Conservation (phyloP, 2,329 filamentous ascomycete genomes). For the Beauveria scarabaeidicola region DNA sequence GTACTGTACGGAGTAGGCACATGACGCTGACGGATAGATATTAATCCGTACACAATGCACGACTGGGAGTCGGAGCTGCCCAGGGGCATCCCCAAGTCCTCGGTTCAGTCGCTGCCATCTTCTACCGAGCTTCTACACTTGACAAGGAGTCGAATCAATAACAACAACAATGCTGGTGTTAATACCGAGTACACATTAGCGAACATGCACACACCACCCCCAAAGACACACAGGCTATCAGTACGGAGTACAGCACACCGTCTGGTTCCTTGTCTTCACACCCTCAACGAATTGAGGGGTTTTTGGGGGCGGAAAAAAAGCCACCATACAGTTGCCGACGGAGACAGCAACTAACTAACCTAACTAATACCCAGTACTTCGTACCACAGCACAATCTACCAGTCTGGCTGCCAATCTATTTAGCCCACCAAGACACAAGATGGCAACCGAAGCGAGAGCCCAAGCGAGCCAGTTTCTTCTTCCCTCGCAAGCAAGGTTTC, state of each 20-base stretch:
- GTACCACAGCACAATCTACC: neutral
- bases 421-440: neutral
- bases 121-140: neutral
- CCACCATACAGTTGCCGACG: neutral
- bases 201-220: neutral
- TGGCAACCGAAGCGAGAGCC: neutral
- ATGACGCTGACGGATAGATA: too few relatives aligned
- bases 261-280: neutral
- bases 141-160: neutral
- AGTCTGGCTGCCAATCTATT: neutral
- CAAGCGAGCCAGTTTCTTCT: neutral
- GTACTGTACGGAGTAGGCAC: too few relatives aligned
- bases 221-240: neutral
- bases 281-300: constrained; percentile 1
- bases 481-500: neutral
- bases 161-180: neutral
- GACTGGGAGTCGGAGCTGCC: neutral
- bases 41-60: neutral
- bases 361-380: too few relatives aligned
- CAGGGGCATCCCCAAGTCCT: neutral
- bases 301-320: constrained; percentile 3
- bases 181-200: neutral
- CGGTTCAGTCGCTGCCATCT: neutral
- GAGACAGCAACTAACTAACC: neutral
- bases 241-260: too few relatives aligned